Percentiles rank a stretch among this genome's conserved stretches.
These are phyloP conservation scores for Acaromyces ingoldii DNA, from an alignment of 1,284 basidiomycete species.

Conservation along the genomic window DNA sequence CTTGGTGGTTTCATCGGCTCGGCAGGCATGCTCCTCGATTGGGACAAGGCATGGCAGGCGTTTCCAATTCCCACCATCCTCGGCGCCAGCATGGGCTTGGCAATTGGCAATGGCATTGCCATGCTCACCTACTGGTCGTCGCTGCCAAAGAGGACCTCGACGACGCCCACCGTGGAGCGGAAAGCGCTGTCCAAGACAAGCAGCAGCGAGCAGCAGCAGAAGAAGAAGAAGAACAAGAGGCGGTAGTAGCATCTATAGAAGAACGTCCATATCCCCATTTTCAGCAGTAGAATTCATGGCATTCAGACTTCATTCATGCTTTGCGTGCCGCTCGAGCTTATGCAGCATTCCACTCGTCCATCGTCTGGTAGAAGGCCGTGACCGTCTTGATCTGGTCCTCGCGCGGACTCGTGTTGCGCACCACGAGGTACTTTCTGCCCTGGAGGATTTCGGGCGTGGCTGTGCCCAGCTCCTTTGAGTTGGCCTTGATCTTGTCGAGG, in stretches of 20 bases:
- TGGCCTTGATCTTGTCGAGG: slow-evolving; percentile 30
- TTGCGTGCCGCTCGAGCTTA: background rate
- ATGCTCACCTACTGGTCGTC: background rate
- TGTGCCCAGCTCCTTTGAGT: slow-evolving; percentile 55
- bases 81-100: background rate
- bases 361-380: slow-evolving; percentile 74
- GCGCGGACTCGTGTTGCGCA: slow-evolving; percentile 58
- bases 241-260: background rate
- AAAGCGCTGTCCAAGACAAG: background rate
- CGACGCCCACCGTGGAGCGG: background rate
- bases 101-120: background rate
- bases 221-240: slow-evolving; percentile 7
- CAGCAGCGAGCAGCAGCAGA: background rate
- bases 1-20: background rate
- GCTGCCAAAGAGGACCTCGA: background rate
- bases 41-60: slow-evolving; percentile 4
- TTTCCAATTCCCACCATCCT: slow-evolving; percentile 2
- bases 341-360: slow-evolving; percentile 63
- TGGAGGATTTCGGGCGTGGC: slow-evolving; percentile 67
- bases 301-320: no score
- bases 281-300: background rate
- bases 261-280: background rate
- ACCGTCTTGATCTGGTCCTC: slow-evolving; percentile 75
- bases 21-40: background rate
- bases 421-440: slow-evolving; percentile 79